Base-by-base conservation (phyloP, 208 protist genomes). In the Leishmania tarentolae region DNA sequence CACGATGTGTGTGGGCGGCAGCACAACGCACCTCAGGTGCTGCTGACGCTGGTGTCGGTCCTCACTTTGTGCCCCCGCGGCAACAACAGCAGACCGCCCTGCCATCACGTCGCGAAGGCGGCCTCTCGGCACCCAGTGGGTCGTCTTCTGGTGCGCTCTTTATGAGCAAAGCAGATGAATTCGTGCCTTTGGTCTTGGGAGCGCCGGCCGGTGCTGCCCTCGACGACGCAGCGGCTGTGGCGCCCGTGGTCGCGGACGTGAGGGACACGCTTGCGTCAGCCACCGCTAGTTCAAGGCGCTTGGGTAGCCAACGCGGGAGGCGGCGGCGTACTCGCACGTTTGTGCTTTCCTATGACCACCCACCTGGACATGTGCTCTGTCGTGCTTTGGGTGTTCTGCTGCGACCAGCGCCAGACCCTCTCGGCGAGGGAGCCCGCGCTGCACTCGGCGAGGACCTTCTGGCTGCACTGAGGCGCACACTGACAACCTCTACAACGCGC, bases 281-380 rank as follows among this genome's bases (percentile, higher is more conserved):
- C 66, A 68, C 44, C 57, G 40, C 40, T 63, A 53, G n/a, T 37
- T 31, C 69, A 31, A 61, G 53, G 50, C 66, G 50, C 61, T 75
- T 46, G 0, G 42, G 78, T 68, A 79, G 80, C 19, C 82, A 68
- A 7, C 79, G 75, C 1, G 52, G 40, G 1, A 59, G 75, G 70
- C 65, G 56, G 37, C 83, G 84, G 50, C 69, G 75, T 2, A 63
- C 59, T 46, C 87, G 86, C 73, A 82, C 79, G 37, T 93, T 93
- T 76, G 66, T 86, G 1, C 81, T 96, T 40, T 88, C 86, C 47
- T 94, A 92, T 75, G 77, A 89, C 31, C 93, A 96, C 81, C 88
- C 87, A 0, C 81, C 82, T 24, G 93, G 91, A 1, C 91, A 96
- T 80, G 37, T 94, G 8, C 82, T 96, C 52, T 94, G 93, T 76